Evolutionary conservation across 345 rosid species (phyloP), one percentile per base, ranked within the genome.

Genomic region (Eucalyptus globulus): DNA sequence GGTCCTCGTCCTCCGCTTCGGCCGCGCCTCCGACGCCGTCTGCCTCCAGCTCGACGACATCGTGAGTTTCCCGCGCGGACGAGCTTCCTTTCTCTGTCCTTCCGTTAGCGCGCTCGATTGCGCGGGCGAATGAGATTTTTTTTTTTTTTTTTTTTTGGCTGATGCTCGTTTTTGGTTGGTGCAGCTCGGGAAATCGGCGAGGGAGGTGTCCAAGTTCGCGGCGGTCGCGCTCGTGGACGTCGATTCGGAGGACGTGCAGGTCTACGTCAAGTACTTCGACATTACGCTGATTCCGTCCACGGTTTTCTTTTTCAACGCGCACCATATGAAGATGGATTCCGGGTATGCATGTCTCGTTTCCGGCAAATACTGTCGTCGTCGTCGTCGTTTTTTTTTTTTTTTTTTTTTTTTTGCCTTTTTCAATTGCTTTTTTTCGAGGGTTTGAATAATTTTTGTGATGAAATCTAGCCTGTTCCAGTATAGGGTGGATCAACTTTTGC

Each of bases 281-380:
- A 94, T 98, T 86, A 91, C 95, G 10, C 91, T 95, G 72, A 80
- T 93, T 34, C 99, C 99, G 8, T 96, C 98, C 7, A 95, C 98
- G 1, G 69, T 97, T 47, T 98, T 97, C 95, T 98, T 98, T 95
- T 96, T 98, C 95, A 98, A 98, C 87, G 97, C 98, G 4, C 97
- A 96, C 89, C 98, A 98, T 45, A 97, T 98, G 97, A 98, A 98
- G 93, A 93, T 98, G 96, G 99, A 98, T 93, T 96, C 96, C 87
- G 98, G 98, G 99, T 97, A 91, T 11, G 12, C 7, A 11, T 76
- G 47, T 40, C 85, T 11, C 9, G 15, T 76, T 40, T 76, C 47
- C 44, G 16, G 29, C 15, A 40, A 40, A 29, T 40, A 21, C 45
- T 6, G 29, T 19, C 6, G 80, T 19, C 0, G 37, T 67, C 0